Evolutionary conservation across 805 yeast species (phyloP).

Genomic region (Vanderwaltozyma yarrowii): DNA sequence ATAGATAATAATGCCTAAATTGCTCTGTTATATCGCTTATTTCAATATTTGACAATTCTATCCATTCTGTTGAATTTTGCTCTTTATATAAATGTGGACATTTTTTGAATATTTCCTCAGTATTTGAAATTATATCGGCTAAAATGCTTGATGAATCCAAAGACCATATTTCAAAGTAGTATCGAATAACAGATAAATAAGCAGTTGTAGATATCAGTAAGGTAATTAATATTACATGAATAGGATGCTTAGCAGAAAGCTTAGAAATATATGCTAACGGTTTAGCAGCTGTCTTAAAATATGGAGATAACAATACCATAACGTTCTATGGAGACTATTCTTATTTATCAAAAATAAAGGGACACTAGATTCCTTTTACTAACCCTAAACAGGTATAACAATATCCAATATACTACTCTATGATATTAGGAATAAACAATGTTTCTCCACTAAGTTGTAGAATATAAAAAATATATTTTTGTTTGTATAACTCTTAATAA

Average conservation of each 20-base stretch:
- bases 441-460: too few species aligned
- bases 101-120: slow-evolving; percentile 13
- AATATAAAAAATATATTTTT: too few species aligned
- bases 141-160: slow-evolving; percentile 17
- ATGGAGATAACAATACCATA: background rate
- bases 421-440: too few species aligned
- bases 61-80: slow-evolving; percentile 14
- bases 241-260: slow-evolving; percentile 72
- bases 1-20: slow-evolving; percentile 24
- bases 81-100: slow-evolving; percentile 20
- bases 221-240: slow-evolving; percentile 68
- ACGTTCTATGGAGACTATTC: background rate
- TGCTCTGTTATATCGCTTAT: slow-evolving; percentile 6
- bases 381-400: too few species aligned
- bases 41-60: slow-evolving; percentile 12
- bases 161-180: slow-evolving; percentile 39
- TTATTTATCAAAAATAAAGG: background rate
- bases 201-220: slow-evolving; percentile 70
- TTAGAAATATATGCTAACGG: slow-evolving; percentile 35
- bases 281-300: background rate
- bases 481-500: too few species aligned
- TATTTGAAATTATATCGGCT: slow-evolving; percentile 7
- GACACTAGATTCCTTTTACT: too few species aligned
- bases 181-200: slow-evolving; percentile 64
- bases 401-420: too few species aligned